Percentiles rank a stretch among this genome's conserved stretches.
Evolutionary conservation across 2,329 filamentous ascomycete species (phyloP).

Genomic region (Beauveria medogensis): DNA sequence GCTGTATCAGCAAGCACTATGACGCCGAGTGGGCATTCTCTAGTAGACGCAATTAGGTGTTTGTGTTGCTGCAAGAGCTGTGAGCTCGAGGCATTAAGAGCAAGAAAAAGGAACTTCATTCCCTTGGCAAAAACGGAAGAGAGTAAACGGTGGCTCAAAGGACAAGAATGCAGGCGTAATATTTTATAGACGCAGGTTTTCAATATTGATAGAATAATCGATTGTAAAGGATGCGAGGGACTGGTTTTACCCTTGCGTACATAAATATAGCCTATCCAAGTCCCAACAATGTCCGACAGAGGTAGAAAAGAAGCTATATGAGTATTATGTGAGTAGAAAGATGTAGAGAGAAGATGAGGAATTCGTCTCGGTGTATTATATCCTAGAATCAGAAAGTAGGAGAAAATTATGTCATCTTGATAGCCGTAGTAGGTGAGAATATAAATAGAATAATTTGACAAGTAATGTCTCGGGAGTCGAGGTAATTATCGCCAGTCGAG

Average conservation of each 20-base stretch:
- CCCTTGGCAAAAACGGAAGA: no score
- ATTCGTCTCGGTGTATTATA: not conserved
- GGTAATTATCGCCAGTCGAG: not conserved
- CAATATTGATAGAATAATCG: not conserved
- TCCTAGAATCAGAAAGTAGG: not conserved
- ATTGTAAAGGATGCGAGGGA: not conserved
- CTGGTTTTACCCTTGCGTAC: not conserved
- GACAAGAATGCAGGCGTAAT: no score
- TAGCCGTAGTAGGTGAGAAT: not conserved
- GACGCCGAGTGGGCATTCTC: no score
- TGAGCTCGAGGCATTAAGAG: no score
- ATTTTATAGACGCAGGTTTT: no score
- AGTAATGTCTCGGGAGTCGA: not conserved
- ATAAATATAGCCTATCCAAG: not conserved
- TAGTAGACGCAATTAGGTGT: no score
- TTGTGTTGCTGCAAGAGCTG: no score
- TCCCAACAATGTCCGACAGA: not conserved
- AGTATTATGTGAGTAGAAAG: not conserved
- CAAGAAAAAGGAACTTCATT: no score
- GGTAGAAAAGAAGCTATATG: not conserved
- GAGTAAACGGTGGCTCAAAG: no score
- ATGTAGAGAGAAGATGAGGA: not conserved
- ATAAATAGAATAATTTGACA: not conserved
- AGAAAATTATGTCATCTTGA: constrained; percentile 1
- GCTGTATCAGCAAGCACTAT: no score